Percentiles rank a stretch among this genome's conserved stretches.
Conservation (phyloP, 192 early-diverging fungal genomes). For the Coemansia sp. region DNA sequence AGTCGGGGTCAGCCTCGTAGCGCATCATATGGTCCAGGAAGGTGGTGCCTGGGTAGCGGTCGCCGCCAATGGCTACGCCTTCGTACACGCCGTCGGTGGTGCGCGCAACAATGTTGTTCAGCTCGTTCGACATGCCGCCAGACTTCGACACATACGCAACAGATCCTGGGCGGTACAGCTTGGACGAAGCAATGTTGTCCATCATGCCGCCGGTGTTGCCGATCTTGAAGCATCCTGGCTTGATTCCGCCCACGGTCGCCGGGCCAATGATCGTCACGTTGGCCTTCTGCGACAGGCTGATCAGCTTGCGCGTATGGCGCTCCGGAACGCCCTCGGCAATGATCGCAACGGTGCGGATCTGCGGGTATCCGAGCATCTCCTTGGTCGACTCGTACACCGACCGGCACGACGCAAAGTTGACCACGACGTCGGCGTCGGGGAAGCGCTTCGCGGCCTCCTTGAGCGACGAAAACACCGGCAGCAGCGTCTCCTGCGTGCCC, state of each 20-base stretch:
- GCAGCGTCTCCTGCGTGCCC: constrained; percentile 96
- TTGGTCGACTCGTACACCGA: constrained; percentile 89
- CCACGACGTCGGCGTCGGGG: constrained; percentile 91
- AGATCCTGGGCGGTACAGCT: constrained; percentile 94
- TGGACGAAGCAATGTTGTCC: constrained; percentile 98
- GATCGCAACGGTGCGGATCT: constrained; percentile 94
- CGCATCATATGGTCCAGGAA: constrained; percentile 98
- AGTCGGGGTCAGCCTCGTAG: constrained; percentile 88
- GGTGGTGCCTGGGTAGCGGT: constrained; percentile 96
- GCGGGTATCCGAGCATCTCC: constrained; percentile 77
- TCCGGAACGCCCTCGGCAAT: constrained; percentile 99
- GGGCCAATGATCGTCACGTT: constrained; percentile 92
- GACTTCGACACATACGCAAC: constrained; percentile 98
- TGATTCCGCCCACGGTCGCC: constrained; percentile 98
- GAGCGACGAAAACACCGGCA: constrained; percentile 89
- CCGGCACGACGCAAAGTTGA: constrained; percentile 98
- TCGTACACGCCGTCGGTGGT: constrained; percentile 97
- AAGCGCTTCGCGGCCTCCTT: constrained; percentile 79
- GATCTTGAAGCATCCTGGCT: constrained; percentile 99
- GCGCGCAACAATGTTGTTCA: constrained; percentile 98
- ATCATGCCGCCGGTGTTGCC: constrained; percentile 99
- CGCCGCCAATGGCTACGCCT: constrained; percentile 98
- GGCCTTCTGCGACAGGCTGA: constrained; percentile 76
- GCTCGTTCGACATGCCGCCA: constrained; percentile 99
- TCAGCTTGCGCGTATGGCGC: constrained; percentile 88